phyloP scores from a whole-genome alignment of 2,329 filamentous ascomycete genomes.

The Phoma herbarum region DNA sequence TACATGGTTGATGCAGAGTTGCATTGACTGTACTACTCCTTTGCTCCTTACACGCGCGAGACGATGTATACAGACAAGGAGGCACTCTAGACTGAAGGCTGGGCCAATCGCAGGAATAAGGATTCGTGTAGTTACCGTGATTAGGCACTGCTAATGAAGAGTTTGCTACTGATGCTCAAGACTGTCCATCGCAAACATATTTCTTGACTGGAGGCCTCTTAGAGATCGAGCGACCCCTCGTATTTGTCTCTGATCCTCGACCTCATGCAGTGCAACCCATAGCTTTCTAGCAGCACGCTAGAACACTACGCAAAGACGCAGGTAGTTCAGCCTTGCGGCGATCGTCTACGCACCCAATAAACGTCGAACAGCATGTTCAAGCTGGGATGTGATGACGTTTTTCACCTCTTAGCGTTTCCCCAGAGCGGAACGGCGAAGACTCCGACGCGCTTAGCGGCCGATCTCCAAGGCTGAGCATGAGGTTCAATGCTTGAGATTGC shows the following conservation, averaged over 20 bases:
- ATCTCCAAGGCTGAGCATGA: slow-evolving; percentile 1
- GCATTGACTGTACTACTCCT: background rate
- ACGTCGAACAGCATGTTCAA: background rate
- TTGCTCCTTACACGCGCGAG: background rate
- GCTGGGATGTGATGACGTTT: slow-evolving; percentile 9
- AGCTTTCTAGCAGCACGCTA: background rate
- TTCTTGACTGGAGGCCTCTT: background rate
- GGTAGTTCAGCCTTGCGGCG: slow-evolving; percentile 11
- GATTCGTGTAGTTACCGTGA: background rate
- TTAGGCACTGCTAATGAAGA: too few species aligned
- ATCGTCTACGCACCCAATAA: background rate
- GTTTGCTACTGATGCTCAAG: too few species aligned
- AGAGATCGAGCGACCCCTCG: background rate
- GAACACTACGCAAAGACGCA: background rate
- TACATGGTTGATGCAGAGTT: background rate
- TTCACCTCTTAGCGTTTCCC: slow-evolving; percentile 1
- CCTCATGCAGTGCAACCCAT: background rate
- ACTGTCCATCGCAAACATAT: background rate
- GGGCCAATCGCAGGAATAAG: background rate
- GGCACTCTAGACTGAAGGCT: background rate
- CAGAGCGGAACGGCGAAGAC: background rate
- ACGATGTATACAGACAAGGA: background rate
- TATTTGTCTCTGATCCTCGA: background rate
- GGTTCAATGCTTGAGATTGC: background rate
- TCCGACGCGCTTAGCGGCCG: slow-evolving; percentile 9